A percentile compares a stretch with the other conserved stretches of the same genome.
Evolutionary conservation across 805 yeast genomes (phyloP).

Genomic region (Helenozyma baotianmanensis): DNA sequence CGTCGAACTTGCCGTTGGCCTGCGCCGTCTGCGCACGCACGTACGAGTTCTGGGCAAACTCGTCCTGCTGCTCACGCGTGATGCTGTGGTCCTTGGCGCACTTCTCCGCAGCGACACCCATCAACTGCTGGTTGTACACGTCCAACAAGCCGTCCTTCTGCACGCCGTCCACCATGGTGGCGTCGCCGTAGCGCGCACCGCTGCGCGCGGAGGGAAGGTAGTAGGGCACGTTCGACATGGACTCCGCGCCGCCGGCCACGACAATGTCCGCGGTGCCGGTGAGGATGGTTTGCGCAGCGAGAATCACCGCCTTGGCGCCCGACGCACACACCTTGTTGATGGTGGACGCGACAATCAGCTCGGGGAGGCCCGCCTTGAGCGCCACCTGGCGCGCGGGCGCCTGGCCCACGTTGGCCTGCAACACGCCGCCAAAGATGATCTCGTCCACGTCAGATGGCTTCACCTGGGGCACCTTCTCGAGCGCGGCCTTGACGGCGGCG

Average conservation of each 20-base stretch:
- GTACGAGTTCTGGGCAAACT: conserved; percentile 80
- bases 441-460: conserved; percentile 79
- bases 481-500: conserved; percentile 85
- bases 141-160: conserved; percentile 91
- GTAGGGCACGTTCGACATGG: conserved; percentile 95
- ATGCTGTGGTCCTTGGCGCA: conserved; percentile 80
- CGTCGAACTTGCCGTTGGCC: conserved; percentile 71
- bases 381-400: conserved; percentile 99
- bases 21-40: conserved; percentile 81
- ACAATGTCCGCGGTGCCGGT: conserved; percentile 90
- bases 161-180: conserved; percentile 76
- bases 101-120: conserved; percentile 98
- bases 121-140: conserved; percentile 80
- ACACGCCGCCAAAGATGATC: conserved; percentile 86
- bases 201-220: conserved; percentile 79
- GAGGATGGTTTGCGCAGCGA: conserved; percentile 85
- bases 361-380: conserved; percentile 78
- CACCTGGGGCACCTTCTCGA: conserved; percentile 77
- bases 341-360: conserved; percentile 79
- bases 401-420: conserved; percentile 92
- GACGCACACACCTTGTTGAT: conserved; percentile 97
- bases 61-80: conserved; percentile 85
- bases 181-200: conserved; percentile 89
- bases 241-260: conserved; percentile 96
- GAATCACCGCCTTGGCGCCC: conserved; percentile 85